These are phyloP conservation scores for Phyllosticta citrichinensis DNA, from an alignment of 2,329 filamentous ascomycete species.

Conservation along the genomic window DNA sequence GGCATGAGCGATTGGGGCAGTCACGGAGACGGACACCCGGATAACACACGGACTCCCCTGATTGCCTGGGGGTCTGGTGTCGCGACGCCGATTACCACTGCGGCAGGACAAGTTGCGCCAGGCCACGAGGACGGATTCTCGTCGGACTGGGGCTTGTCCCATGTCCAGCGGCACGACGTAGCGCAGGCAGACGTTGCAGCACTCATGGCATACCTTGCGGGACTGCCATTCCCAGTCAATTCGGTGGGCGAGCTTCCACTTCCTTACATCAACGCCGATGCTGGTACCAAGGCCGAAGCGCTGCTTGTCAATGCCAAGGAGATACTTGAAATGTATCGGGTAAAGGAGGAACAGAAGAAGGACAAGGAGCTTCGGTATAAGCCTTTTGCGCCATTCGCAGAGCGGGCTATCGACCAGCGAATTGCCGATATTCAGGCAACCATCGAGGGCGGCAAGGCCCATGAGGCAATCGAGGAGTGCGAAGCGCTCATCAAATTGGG, in stretches of 20 bases:
- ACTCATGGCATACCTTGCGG: slow-evolving; percentile 86
- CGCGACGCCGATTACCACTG: slow-evolving; percentile 55
- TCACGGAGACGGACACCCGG: slow-evolving; percentile 92
- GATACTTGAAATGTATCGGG: slow-evolving; percentile 89
- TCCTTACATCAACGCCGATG: slow-evolving; percentile 62
- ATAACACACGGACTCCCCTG: slow-evolving; percentile 90
- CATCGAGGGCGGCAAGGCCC: slow-evolving; percentile 56
- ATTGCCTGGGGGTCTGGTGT: slow-evolving; percentile 91
- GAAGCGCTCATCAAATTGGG: slow-evolving; percentile 66
- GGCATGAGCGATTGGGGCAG: slow-evolving; percentile 99
- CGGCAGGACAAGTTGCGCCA: slow-evolving; percentile 46
- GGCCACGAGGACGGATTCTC: slow-evolving; percentile 87
- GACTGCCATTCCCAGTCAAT: slow-evolving; percentile 86
- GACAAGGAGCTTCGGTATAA: slow-evolving; percentile 65
- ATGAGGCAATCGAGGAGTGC: slow-evolving; percentile 71
- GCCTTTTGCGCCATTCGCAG: slow-evolving; percentile 62
- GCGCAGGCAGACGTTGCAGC: slow-evolving; percentile 89
- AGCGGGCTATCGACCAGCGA: slow-evolving; percentile 55
- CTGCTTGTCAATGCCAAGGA: slow-evolving; percentile 74
- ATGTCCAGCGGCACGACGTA: slow-evolving; percentile 80
- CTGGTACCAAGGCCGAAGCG: slow-evolving; percentile 71
- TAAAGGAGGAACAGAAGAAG: slow-evolving; percentile 83
- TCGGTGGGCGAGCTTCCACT: slow-evolving; percentile 90
- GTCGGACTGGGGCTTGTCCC: slow-evolving; percentile 73
- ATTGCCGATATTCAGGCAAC: slow-evolving; percentile 56